Percentiles rank a stretch among this genome's conserved stretches.
phyloP scores from a whole-genome alignment of 805 yeast genomes.

The Groenewaldozyma tartarivorans region DNA sequence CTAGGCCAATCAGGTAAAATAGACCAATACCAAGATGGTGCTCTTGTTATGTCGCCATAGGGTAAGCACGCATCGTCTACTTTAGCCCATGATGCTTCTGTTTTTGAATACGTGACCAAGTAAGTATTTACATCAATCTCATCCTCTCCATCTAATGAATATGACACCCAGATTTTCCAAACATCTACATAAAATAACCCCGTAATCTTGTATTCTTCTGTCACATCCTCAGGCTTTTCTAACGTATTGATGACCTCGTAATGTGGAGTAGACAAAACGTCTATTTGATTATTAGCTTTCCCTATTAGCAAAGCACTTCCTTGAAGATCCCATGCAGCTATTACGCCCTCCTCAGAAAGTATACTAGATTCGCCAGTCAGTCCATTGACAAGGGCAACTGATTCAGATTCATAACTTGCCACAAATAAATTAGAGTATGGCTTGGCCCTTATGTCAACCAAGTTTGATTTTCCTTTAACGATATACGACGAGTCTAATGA shows the following conservation, averaged over 20 bases:
- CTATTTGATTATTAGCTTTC: neutral
- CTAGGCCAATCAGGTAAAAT: conserved; percentile 17
- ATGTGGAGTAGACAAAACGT: neutral
- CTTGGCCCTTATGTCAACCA: neutral
- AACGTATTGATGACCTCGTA: neutral
- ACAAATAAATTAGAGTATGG: conserved; percentile 14
- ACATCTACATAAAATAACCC: too few relatives aligned
- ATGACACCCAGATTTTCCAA: conserved; percentile 22
- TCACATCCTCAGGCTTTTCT: conserved; percentile 8
- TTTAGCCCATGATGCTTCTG: conserved; percentile 7
- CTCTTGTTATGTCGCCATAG: conserved; percentile 19
- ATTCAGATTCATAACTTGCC: conserved; percentile 10
- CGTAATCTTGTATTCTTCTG: conserved; percentile 2
- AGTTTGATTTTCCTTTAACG: neutral
- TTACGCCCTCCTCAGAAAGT: conserved; percentile 5
- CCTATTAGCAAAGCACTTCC: neutral
- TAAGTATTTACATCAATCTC: conserved; percentile 15
- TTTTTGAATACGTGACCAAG: conserved; percentile 9
- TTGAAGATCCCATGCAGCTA: conserved; percentile 1
- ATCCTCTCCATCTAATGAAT: conserved; percentile 10
- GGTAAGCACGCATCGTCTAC: conserved; percentile 24
- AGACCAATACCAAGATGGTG: conserved; percentile 19
- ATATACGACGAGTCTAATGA: too few relatives aligned
- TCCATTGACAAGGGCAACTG: conserved; percentile 3
- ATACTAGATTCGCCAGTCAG: neutral